Conservation (phyloP, 2,329 filamentous ascomycete genomes). For the Colletotrichum tofieldiae region DNA sequence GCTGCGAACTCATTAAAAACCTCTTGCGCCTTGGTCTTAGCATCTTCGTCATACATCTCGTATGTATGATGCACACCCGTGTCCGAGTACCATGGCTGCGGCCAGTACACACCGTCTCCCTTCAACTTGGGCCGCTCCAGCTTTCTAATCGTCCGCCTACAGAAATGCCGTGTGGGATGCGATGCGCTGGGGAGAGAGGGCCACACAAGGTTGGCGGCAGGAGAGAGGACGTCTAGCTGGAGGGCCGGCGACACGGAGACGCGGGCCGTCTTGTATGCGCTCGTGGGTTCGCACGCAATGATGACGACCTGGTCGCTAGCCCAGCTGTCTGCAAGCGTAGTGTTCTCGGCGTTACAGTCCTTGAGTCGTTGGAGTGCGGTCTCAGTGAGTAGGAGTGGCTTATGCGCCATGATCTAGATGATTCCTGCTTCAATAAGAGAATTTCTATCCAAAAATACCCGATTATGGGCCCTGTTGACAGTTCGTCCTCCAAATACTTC, state of each 20-base stretch:
- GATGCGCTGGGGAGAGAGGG: background rate
- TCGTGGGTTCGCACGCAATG: slow-evolving; percentile 1
- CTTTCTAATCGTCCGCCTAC: background rate
- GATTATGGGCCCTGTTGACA: background rate
- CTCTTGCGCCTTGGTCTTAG: background rate
- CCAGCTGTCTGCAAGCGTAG: slow-evolving; percentile 10
- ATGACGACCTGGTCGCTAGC: background rate
- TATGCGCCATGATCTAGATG: background rate
- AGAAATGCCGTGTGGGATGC: background rate
- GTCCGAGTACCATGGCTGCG: background rate
- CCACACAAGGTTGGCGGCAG: background rate
- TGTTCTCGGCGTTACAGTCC: background rate
- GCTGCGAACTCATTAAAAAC: background rate
- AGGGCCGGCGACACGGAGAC: background rate
- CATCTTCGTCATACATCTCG: background rate
- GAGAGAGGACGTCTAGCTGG: background rate
- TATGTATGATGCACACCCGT: background rate
- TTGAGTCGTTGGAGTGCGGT: background rate
- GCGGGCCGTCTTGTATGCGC: background rate
- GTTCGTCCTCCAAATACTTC: background rate
- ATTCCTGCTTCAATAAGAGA: background rate
- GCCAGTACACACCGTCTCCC: background rate
- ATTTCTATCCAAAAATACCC: background rate
- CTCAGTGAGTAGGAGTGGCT: background rate
- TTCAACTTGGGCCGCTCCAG: background rate